Conservation (phyloP, 192 early-diverging fungal species). For the Rhizoclosmatium globosum region DNA sequence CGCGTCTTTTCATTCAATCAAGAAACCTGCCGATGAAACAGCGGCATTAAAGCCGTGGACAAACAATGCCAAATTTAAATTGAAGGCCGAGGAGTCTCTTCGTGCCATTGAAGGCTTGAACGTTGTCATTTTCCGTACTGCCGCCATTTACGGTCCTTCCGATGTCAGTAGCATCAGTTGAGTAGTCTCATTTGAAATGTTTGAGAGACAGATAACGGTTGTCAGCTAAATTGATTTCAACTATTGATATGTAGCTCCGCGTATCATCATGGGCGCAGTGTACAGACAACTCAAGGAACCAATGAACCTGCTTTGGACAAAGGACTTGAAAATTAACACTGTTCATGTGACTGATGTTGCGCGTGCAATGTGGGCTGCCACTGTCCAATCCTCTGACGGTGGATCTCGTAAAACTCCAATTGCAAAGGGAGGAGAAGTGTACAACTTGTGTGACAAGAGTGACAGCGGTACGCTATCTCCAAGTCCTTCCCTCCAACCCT, state of each 20-base stretch:
- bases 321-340: conserved; percentile 90
- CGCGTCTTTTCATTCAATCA: background rate
- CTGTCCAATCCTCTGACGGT: conserved; percentile 57
- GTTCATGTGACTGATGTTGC: conserved; percentile 92
- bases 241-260: conserved; percentile 80
- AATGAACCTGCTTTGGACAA: conserved; percentile 96
- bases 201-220: too few species aligned
- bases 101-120: conserved; percentile 83
- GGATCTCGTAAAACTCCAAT: conserved; percentile 54
- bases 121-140: conserved; percentile 84
- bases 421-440: conserved; percentile 57
- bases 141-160: conserved; percentile 86
- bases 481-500: conserved; percentile 2
- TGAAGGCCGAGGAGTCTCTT: conserved; percentile 81
- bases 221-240: too few species aligned
- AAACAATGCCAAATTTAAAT: conserved; percentile 73
- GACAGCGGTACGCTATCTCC: conserved; percentile 75
- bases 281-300: conserved; percentile 81
- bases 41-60: conserved; percentile 89
- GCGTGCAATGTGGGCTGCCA: conserved; percentile 56
- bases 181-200: background rate
- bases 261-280: conserved; percentile 91
- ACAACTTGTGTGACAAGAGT: conserved; percentile 86
- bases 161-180: conserved; percentile 80
- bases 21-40: conserved; percentile 68